phyloP scores from a whole-genome alignment of 2,329 filamentous ascomycete genomes.

The Microsporum ferrugineum region DNA sequence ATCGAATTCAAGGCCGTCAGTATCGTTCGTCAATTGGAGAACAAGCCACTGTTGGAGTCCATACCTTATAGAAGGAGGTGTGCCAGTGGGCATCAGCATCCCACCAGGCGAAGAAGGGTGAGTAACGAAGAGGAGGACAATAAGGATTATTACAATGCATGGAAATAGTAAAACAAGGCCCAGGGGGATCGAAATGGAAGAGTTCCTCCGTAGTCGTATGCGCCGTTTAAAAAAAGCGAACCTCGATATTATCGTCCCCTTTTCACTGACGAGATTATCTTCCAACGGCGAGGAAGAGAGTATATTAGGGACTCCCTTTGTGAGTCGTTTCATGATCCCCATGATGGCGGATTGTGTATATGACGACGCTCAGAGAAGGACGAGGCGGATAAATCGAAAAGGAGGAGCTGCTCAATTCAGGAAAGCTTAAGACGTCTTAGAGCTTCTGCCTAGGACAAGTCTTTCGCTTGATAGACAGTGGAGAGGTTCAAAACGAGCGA shows the following conservation, averaged over 20 bases:
- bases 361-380: not conserved
- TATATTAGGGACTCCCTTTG: constrained; percentile 41
- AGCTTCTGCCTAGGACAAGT: not conserved
- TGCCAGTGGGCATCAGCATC: constrained; percentile 76
- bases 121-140: constrained; percentile 76
- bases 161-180: constrained; percentile 90
- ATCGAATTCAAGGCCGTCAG: not conserved
- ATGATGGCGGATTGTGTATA: constrained; percentile 27
- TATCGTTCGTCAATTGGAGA: not conserved
- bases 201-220: constrained; percentile 81
- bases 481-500: not conserved
- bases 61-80: constrained; percentile 81
- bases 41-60: constrained; percentile 19
- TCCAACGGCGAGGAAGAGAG: constrained; percentile 32
- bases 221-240: constrained; percentile 77
- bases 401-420: not conserved
- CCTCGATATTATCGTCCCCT: constrained; percentile 36
- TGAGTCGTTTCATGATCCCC: constrained; percentile 44
- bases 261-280: constrained; percentile 33
- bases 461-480: not conserved
- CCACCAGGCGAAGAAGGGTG: constrained; percentile 73
- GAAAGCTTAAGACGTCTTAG: not conserved
- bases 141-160: constrained; percentile 78
- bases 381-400: not conserved
- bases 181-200: constrained; percentile 80